Evolutionary conservation across 1,284 basidiomycete genomes (phyloP), one percentile per base, ranked within the genome.

Genomic region (Cryptococcus depauperatus): DNA sequence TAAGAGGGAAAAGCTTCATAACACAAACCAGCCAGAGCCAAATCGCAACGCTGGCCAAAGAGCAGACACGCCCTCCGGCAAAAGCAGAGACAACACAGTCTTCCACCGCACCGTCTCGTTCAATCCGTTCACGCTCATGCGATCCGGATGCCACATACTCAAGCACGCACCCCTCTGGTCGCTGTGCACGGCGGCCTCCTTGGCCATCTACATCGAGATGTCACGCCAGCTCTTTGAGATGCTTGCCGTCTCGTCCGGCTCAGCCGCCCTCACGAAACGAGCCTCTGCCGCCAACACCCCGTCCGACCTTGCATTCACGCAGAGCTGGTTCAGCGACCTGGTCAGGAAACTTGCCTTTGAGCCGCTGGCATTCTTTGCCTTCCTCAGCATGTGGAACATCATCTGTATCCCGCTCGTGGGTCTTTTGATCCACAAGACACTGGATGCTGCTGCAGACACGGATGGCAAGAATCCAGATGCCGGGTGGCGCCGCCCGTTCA

Each of bases 321-420:
- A 40, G 22, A 48, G 37, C 34, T 48, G 46, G 44, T 48, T 52
- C 18, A 35, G 33, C 5, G 41, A 46, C 10, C n/a, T 52, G 9
- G 25, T 52, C 38, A 37, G 30, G 10, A 22, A 39, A 18, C 33
- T 43, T 16, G 21, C 37, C 2, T 19, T 52, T 8, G 46, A 47
- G 27, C 35, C 50, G 4, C 37, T 37, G 9, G 44, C 46, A 2
- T 46, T 52, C 26, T 48, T 52, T 33, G 37, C 42, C 14, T 46
- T 52, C 16, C 46, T 52, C 41, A 48, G 43, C 38, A 22, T 48
- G 23, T 52, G 50, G 50, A 52, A 38, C 33, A 41, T 52, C 10
- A 13, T 46, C n/a, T 48, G 50, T 27, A 43, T 52, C 9, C 44
- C 41, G 8, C 16, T 52, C 13, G 11, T 52, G 13, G 47, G 35